These are phyloP conservation scores for Fraxinus excelsior DNA, from an alignment of 257 asterid genomes.

Conservation along the genomic window DNA sequence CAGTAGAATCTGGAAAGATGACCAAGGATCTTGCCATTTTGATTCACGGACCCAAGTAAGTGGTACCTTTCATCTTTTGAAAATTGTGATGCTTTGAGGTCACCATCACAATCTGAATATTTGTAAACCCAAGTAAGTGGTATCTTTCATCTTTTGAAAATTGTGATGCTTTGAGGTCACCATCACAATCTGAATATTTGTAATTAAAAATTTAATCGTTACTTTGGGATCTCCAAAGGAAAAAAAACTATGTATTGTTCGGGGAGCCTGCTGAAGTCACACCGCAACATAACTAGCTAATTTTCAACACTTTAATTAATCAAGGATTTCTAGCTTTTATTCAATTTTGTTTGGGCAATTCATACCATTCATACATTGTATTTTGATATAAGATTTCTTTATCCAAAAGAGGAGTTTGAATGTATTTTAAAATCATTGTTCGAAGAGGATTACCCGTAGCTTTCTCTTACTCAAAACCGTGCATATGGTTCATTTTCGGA, in stretches of 20 bases:
- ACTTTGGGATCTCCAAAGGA: background rate
- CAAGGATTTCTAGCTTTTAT: background rate
- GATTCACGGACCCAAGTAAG: slow-evolving; percentile 85
- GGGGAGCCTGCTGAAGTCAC: background rate
- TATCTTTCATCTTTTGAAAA: slow-evolving; percentile 3
- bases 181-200: background rate
- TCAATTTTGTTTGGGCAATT: background rate
- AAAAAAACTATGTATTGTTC: background rate
- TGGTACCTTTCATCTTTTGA: slow-evolving; percentile 14
- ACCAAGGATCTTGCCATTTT: slow-evolving; percentile 88
- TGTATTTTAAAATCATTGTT: background rate
- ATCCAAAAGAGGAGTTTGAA: background rate
- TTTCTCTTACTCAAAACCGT: background rate
- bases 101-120: background rate
- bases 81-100: background rate
- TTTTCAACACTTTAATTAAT: background rate
- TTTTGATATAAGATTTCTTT: background rate
- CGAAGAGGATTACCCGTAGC: background rate
- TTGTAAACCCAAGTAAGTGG: slow-evolving; percentile 77
- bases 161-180: background rate
- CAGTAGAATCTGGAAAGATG: slow-evolving; percentile 91
- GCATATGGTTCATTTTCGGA: background rate
- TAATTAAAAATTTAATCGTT: background rate
- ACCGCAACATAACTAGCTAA: background rate
- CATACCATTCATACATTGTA: background rate